A percentile compares a stretch with the other conserved stretches of the same genome.
Evolutionary conservation across 129 eudicot species (phyloP).

Genomic region (Escallonia herrerae): DNA sequence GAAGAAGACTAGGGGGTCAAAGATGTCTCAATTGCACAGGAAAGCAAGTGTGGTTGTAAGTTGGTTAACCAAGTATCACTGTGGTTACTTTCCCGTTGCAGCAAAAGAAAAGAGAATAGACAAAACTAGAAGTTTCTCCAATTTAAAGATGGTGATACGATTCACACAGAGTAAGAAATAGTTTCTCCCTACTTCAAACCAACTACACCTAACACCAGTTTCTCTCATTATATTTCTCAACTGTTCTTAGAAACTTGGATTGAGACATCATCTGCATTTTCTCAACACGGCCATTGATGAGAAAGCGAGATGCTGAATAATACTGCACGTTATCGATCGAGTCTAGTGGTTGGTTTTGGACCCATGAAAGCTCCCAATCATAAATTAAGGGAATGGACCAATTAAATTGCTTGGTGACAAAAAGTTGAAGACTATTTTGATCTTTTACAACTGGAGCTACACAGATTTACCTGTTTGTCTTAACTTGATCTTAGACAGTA

Average conservation of each 20-base stretch:
- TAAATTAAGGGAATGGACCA: background rate
- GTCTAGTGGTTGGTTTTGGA: slow-evolving; percentile 14
- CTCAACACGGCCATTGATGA: background rate
- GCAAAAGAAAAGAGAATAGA: no score
- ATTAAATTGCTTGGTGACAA: background rate
- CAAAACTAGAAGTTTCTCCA: no score
- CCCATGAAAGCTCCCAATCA: slow-evolving; percentile 7
- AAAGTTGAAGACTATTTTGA: no score
- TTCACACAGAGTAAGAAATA: background rate
- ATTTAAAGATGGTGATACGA: no score
- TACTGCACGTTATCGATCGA: slow-evolving; percentile 11
- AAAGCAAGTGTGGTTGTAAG: no score
- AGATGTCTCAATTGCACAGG: no score
- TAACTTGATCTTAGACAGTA: no score
- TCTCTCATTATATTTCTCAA: slow-evolving; percentile 14
- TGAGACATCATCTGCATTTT: slow-evolving; percentile 2
- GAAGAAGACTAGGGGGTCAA: no score
- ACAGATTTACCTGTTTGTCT: no score
- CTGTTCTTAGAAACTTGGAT: slow-evolving; percentile 11
- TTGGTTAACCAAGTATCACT: no score
- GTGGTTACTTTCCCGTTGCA: no score
- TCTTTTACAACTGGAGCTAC: no score
- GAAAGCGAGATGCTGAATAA: background rate
- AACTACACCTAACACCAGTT: slow-evolving; percentile 24
- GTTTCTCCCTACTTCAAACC: slow-evolving; percentile 8